Percentiles rank a stretch among this genome's conserved stretches.
Evolutionary conservation across 2,329 filamentous ascomycete species (phyloP).

Genomic region (Botryosphaeria dothidea): DNA sequence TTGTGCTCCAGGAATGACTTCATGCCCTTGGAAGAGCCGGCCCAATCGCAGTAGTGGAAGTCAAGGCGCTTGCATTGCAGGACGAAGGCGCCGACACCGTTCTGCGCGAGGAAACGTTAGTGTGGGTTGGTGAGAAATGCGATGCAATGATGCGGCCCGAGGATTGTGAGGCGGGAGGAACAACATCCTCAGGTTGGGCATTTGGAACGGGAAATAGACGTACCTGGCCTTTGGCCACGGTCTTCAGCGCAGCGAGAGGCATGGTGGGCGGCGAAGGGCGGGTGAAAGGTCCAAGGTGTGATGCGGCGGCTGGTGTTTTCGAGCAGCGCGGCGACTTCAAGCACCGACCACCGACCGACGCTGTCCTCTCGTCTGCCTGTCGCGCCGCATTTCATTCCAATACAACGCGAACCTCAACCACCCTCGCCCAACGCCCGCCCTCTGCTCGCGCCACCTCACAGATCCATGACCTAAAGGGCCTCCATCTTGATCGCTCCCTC

Average conservation of each 20-base stretch:
- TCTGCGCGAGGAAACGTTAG: constrained; percentile 55
- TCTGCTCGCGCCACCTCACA: neutral
- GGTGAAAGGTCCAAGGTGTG: neutral
- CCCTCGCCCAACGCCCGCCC: neutral
- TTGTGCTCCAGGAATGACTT: constrained; percentile 86
- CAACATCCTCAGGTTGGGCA: neutral
- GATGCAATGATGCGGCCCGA: no score
- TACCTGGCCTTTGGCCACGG: constrained; percentile 59
- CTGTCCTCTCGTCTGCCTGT: constrained; percentile 11
- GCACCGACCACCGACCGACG: no score
- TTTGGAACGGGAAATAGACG: constrained; percentile 23
- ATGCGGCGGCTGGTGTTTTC: constrained; percentile 10
- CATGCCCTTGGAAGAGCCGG: constrained; percentile 91
- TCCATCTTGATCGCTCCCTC: neutral
- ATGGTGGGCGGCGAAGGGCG: constrained; percentile 36
- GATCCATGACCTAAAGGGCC: neutral
- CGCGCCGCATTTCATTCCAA: constrained; percentile 1
- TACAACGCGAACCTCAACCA: neutral
- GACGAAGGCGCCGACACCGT: constrained; percentile 95
- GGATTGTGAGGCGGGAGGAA: neutral
- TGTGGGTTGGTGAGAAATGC: neutral
- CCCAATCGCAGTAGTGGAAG: constrained; percentile 97
- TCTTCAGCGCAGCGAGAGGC: constrained; percentile 53
- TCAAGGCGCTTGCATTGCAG: constrained; percentile 95
- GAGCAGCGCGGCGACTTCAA: neutral